Conservation (phyloP, 2,329 filamentous ascomycete genomes). For the Didymellaceae sp. region DNA sequence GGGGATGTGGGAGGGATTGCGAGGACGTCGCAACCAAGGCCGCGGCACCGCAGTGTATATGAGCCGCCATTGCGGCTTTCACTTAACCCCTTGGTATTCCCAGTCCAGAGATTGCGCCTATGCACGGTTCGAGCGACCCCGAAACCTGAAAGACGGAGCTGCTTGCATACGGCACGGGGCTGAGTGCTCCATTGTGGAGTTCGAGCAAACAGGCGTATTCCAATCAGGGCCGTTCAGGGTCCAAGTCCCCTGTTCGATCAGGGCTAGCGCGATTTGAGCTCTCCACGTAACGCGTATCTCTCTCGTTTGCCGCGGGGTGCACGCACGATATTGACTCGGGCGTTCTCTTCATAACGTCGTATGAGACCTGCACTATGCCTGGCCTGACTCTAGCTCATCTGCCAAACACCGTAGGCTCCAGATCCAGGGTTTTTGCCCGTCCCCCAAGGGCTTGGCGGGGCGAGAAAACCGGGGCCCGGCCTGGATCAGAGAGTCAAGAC, state of each 20-base stretch:
- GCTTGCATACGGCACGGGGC: constrained; percentile 19
- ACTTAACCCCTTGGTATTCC: constrained; percentile 7
- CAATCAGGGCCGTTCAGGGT: constrained; percentile 7
- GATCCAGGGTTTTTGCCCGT: constrained; percentile 7
- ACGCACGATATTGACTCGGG: neutral
- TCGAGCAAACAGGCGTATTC: neutral
- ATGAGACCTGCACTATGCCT: constrained; percentile 1
- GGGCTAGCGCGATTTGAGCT: neutral
- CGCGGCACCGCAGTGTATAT: constrained; percentile 10
- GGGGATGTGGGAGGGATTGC: neutral
- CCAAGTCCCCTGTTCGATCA: constrained; percentile 5
- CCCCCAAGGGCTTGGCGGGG: constrained; percentile 14
- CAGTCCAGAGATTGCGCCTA: constrained; percentile 11
- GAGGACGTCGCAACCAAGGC: neutral
- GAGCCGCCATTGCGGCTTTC: neutral
- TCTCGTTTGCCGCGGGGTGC: neutral
- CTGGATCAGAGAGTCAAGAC: constrained; percentile 10
- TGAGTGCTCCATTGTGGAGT: constrained; percentile 13
- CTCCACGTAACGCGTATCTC: constrained; percentile 13
- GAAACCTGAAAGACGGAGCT: constrained; percentile 15
- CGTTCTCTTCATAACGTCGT: constrained; percentile 3
- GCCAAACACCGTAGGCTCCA: constrained; percentile 2
- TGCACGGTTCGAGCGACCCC: constrained; percentile 13
- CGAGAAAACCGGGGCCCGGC: constrained; percentile 4
- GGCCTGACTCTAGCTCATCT: constrained; percentile 2